Evolutionary conservation across 345 rosid genomes (phyloP).

Genomic region (Syzygium aqueum): DNA sequence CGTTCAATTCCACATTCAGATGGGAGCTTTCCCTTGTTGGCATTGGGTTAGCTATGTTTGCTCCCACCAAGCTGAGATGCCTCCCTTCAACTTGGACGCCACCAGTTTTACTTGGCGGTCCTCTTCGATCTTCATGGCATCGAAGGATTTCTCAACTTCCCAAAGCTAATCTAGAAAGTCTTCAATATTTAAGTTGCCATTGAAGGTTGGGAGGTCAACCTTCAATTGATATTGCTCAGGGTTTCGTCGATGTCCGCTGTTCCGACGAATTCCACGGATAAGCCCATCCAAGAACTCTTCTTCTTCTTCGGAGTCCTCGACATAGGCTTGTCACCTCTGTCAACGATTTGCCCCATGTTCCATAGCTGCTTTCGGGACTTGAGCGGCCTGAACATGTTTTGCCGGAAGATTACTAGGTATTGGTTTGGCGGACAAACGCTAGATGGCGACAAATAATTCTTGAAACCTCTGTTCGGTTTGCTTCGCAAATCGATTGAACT

Average conservation of each 20-base stretch:
- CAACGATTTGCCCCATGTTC: not conserved
- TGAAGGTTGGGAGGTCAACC: conserved; percentile 1
- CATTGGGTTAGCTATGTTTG: not conserved
- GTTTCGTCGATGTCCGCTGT: not conserved
- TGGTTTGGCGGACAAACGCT: not conserved
- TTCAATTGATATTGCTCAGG: not conserved
- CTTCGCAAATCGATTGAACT: not conserved
- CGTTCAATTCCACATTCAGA: not conserved
- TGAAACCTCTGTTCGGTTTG: not conserved
- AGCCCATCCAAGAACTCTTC: not conserved
- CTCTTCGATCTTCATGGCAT: not conserved
- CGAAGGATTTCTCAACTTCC: not conserved
- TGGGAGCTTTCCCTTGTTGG: not conserved
- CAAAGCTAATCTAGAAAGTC: not conserved
- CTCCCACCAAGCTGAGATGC: conserved; percentile 3
- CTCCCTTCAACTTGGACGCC: not conserved
- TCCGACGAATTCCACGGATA: not conserved
- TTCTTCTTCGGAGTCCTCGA: not conserved
- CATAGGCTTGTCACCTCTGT: not conserved
- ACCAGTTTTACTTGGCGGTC: not conserved
- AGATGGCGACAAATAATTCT: not conserved
- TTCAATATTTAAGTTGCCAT: not conserved
- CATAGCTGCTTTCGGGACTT: not conserved
- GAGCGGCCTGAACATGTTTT: not conserved
- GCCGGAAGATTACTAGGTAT: not conserved